Percentiles rank a stretch among this genome's conserved stretches.
Conservation (phyloP, 1,284 basidiomycete genomes). For the Austroboletus novae-zelandiae region DNA sequence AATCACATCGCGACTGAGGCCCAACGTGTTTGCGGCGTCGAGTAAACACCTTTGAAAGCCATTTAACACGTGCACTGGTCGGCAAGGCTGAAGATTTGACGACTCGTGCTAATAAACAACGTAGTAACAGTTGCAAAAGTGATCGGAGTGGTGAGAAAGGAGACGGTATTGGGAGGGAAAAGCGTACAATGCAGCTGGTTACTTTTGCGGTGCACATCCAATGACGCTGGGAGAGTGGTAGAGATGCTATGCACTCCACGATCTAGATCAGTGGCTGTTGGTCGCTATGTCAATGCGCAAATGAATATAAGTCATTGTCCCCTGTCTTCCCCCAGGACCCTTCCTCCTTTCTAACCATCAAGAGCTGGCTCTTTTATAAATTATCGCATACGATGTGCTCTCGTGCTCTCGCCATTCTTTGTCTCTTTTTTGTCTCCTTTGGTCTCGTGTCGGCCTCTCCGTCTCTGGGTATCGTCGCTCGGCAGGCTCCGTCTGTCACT, state of each 20-base stretch:
- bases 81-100: conserved; percentile 83
- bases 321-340: not conserved
- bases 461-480: conserved; percentile 12
- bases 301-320: not conserved
- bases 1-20: conserved; percentile 88
- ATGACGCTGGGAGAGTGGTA: not conserved
- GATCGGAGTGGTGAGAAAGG: conserved; percentile 47
- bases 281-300: conserved; percentile 20
- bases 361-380: conserved; percentile 34
- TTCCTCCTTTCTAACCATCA: not conserved
- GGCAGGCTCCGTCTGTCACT: conserved; percentile 23
- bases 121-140: no score
- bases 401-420: conserved; percentile 16
- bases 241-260: not conserved
- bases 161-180: conserved; percentile 59
- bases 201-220: not conserved
- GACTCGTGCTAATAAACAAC: no score
- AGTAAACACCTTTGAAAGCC: conserved; percentile 82
- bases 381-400: conserved; percentile 17
- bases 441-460: conserved; percentile 25
- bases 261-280: not conserved
- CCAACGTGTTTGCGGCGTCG: conserved; percentile 89
- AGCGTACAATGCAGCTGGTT: conserved; percentile 71
- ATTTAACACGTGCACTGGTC: conserved; percentile 90
- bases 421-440: conserved; percentile 13